Conservation (phyloP, 148 eudicot genomes). For the Rhododendron williamsianum region DNA sequence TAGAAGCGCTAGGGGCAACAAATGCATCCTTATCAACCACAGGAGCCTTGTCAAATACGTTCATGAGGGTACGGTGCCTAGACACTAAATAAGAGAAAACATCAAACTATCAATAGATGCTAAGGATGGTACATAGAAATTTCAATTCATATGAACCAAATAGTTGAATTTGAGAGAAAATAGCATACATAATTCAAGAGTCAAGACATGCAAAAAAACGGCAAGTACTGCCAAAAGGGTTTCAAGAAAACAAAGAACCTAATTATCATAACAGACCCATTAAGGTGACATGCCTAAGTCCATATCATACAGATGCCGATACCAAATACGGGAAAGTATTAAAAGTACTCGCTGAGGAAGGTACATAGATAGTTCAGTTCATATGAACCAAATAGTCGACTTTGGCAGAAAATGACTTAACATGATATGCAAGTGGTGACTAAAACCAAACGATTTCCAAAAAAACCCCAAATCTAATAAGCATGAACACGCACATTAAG, state of each 20-base stretch:
- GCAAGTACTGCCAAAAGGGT: not conserved
- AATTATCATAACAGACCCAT: not conserved
- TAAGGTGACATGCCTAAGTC: too few relatives aligned
- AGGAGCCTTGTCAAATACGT: constrained; percentile 70
- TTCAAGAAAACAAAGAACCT: not conserved
- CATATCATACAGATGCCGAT: not conserved
- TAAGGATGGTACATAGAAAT: not conserved
- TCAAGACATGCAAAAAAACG: not conserved
- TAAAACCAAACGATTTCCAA: not conserved
- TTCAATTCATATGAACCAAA: not conserved
- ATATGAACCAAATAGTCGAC: not conserved
- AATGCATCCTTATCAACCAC: constrained; percentile 73
- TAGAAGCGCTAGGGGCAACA: constrained; percentile 86
- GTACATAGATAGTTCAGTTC: not conserved
- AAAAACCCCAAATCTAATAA: not conserved
- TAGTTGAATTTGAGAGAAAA: not conserved
- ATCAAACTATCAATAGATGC: not conserved
- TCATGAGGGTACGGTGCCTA: constrained; percentile 84
- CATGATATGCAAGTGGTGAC: not conserved
- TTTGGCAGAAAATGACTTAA: not conserved
- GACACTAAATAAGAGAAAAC: constrained; percentile 38
- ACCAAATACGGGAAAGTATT: not conserved
- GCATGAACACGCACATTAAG: not conserved
- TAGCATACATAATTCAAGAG: not conserved
- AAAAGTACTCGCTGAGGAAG: not conserved